These are phyloP conservation scores for Cryptosporidium bovis DNA, from an alignment of 169 alveolate genomes.

Conservation along the genomic window DNA sequence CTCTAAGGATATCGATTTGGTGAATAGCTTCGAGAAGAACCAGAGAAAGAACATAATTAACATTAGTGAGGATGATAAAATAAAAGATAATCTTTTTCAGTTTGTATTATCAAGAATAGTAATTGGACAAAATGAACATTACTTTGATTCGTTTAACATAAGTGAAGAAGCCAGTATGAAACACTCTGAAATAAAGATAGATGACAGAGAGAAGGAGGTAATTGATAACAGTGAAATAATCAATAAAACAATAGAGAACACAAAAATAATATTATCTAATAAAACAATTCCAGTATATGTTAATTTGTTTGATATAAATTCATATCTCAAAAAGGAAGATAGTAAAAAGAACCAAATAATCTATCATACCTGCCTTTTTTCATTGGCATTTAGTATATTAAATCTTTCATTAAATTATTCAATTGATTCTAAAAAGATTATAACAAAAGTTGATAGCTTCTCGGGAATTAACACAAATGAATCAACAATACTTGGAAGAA, in stretches of 20 bases:
- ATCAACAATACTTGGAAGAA: neutral
- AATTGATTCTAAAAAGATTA: neutral
- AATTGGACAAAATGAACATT: constrained; percentile 56
- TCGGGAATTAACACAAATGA: neutral
- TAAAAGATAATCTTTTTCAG: constrained; percentile 12
- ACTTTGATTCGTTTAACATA: constrained; percentile 30
- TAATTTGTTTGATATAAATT: constrained; percentile 24
- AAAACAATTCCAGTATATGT: constrained; percentile 21
- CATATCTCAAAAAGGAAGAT: constrained; percentile 5
- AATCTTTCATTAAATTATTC: constrained; percentile 45
- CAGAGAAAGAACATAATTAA: neutral
- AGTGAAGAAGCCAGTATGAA: neutral
- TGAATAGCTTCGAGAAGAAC: neutral
- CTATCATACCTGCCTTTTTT: constrained; percentile 52
- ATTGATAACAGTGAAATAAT: constrained; percentile 1
- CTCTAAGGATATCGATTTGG: neutral
- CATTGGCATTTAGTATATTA: constrained; percentile 12
- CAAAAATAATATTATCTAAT: constrained; percentile 2
- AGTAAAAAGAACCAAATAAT: neutral
- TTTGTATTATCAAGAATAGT: constrained; percentile 28
- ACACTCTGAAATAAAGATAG: neutral
- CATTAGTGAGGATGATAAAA: constrained; percentile 7
- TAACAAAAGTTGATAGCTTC: neutral
- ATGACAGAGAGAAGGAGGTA: neutral
- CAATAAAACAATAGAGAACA: neutral